phyloP scores from a whole-genome alignment of 2,329 filamentous ascomycete species.

The Boeremia exigua region DNA sequence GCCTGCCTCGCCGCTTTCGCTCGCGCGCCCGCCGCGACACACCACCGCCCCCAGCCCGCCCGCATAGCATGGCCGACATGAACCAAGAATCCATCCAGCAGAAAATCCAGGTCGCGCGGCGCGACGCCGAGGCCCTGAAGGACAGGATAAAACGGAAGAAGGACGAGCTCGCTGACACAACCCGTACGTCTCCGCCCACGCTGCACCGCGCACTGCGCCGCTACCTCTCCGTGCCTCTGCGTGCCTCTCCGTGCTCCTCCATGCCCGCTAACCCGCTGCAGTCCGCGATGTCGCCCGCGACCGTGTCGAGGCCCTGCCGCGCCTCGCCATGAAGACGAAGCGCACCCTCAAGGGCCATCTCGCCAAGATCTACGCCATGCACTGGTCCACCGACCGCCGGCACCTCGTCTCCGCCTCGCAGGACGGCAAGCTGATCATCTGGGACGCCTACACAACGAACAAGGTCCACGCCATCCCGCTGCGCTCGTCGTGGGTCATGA shows the following conservation, averaged over 20 bases:
- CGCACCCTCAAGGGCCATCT: conserved; percentile 96
- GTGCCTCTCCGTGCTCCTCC: not conserved
- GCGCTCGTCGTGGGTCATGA: conserved; percentile 99
- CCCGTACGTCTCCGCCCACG: conserved; percentile 69
- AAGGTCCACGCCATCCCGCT: conserved; percentile 98
- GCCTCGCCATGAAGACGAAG: conserved; percentile 97
- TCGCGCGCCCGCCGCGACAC: conserved; percentile 22
- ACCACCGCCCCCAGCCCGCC: conserved; percentile 14
- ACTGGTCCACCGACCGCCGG: conserved; percentile 98
- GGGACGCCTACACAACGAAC: conserved; percentile 99
- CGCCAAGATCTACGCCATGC: conserved; percentile 99
- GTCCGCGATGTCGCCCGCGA: conserved; percentile 92
- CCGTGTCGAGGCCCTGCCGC: conserved; percentile 88
- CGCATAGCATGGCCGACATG: conserved; percentile 54
- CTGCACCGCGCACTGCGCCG: not conserved
- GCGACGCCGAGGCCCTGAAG: conserved; percentile 97
- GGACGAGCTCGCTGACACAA: conserved; percentile 98
- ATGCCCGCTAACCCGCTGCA: conserved; percentile 48
- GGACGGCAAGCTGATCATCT: conserved; percentile 99
- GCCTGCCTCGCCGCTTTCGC: conserved; percentile 26
- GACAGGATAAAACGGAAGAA: conserved; percentile 99
- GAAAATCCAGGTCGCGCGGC: conserved; percentile 90
- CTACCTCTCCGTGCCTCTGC: not conserved
- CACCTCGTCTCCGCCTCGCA: conserved; percentile 98
- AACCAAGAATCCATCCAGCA: conserved; percentile 59